A percentile compares a stretch with the other conserved stretches of the same genome.
These are phyloP conservation scores for Globisporangium nunn DNA, from an alignment of 352 stramenopile species.

Conservation along the genomic window DNA sequence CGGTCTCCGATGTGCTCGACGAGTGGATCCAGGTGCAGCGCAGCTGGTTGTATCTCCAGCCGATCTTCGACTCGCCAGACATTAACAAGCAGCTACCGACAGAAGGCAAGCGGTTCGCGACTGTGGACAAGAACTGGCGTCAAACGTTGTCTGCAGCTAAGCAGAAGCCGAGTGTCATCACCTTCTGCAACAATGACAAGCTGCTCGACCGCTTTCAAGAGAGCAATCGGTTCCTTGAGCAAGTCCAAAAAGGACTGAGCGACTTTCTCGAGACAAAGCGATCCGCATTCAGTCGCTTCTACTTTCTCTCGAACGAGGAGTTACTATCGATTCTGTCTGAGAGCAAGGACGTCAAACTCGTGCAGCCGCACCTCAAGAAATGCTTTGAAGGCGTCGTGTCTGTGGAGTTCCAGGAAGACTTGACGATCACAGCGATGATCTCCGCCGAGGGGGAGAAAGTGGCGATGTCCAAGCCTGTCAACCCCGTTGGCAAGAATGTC, in stretches of 20 bases:
- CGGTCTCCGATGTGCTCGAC: conserved; percentile 90
- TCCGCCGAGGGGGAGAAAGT: conserved; percentile 89
- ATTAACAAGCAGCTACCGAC: conserved; percentile 95
- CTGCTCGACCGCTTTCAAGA: conserved; percentile 90
- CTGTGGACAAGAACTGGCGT: conserved; percentile 94
- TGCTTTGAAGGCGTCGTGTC: conserved; percentile 94
- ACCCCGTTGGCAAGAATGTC: conserved; percentile 92
- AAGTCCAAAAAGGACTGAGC: conserved; percentile 92
- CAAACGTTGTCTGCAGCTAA: conserved; percentile 85
- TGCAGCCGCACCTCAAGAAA: conserved; percentile 93
- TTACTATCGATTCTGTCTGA: conserved; percentile 93
- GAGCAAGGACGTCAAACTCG: conserved; percentile 92
- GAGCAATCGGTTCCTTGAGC: conserved; percentile 92
- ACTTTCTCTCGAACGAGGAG: conserved; percentile 95
- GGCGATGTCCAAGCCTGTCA: conserved; percentile 70
- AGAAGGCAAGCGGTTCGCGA: conserved; percentile 92
- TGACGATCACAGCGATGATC: conserved; percentile 90
- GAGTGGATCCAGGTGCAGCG: conserved; percentile 93
- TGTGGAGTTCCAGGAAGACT: conserved; percentile 89
- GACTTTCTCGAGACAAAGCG: conserved; percentile 95
- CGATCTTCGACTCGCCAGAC: conserved; percentile 93
- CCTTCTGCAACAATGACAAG: conserved; percentile 91
- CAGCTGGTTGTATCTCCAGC: conserved; percentile 94
- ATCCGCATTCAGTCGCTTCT: conserved; percentile 90
- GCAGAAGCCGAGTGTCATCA: conserved; percentile 77